Conservation (phyloP, 2,329 filamentous ascomycete species). For the Grosmannia clavigera region DNA sequence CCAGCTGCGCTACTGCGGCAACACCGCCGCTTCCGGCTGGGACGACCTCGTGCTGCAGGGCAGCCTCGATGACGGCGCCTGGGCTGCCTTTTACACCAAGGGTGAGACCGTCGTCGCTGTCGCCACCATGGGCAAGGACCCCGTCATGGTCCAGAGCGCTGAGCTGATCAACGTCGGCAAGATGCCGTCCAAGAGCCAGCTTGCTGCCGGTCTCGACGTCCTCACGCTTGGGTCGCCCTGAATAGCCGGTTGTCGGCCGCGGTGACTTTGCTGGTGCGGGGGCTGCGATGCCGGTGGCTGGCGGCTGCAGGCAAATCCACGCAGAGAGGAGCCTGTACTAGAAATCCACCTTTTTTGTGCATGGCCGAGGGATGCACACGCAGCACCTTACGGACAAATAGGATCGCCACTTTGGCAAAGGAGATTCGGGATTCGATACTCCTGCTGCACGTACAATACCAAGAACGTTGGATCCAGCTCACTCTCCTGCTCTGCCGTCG, state of each 20-base stretch:
- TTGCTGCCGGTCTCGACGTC: slow-evolving; percentile 50
- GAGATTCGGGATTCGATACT: too few species aligned
- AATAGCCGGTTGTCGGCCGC: neutral
- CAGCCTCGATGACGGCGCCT: slow-evolving; percentile 63
- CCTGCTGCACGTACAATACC: too few species aligned
- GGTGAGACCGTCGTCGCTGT: slow-evolving; percentile 82
- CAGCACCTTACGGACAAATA: too few species aligned
- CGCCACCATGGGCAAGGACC: slow-evolving; percentile 82
- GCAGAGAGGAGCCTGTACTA: too few species aligned
- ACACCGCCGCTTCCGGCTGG: slow-evolving; percentile 57
- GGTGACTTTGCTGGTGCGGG: too few species aligned
- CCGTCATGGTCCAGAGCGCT: slow-evolving; percentile 67
- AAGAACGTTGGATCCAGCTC: too few species aligned
- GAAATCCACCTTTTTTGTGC: too few species aligned
- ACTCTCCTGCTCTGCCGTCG: too few species aligned
- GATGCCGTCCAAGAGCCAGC: slow-evolving; percentile 72
- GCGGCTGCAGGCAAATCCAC: too few species aligned
- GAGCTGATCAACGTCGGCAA: slow-evolving; percentile 73
- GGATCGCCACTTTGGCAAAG: too few species aligned
- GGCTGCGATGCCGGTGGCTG: too few species aligned
- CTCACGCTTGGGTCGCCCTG: slow-evolving; percentile 26
- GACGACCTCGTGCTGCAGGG: slow-evolving; percentile 78
- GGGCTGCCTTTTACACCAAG: slow-evolving; percentile 79
- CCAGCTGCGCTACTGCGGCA: slow-evolving; percentile 88
- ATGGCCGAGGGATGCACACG: too few species aligned